phyloP scores from a whole-genome alignment of 1,284 basidiomycete genomes.

The Apiotrichum domesticum region DNA sequence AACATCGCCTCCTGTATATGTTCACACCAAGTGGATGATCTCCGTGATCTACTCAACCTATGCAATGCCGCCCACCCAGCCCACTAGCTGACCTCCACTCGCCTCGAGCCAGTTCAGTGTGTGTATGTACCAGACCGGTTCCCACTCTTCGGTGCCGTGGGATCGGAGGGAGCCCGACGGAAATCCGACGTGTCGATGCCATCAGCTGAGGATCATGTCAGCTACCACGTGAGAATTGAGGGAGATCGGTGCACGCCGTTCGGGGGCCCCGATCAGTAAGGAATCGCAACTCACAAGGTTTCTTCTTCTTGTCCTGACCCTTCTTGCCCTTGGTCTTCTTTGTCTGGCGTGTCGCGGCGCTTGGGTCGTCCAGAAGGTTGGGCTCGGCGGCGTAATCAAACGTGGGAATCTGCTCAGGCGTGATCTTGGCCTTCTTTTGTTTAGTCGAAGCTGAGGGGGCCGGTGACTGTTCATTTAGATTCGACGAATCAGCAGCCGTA shows the following conservation, averaged over 20 bases:
- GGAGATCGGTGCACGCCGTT: background rate
- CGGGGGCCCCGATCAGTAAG: background rate
- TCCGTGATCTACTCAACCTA: no score
- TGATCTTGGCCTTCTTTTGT: constrained; percentile 27
- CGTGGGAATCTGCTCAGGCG: constrained; percentile 46
- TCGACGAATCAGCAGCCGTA: background rate
- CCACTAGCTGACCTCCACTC: no score
- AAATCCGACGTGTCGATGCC: constrained; percentile 39
- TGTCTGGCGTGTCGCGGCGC: constrained; percentile 7
- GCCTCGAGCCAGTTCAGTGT: background rate
- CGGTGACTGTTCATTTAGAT: background rate
- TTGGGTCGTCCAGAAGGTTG: constrained; percentile 64
- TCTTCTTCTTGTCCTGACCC: constrained; percentile 1
- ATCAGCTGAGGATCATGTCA: constrained; percentile 7
- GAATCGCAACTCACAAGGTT: background rate
- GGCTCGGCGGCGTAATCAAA: constrained; percentile 71
- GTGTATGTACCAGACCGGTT: constrained; percentile 36
- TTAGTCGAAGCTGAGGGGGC: constrained; percentile 7
- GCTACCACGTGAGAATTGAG: background rate
- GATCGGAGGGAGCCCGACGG: constrained; percentile 35
- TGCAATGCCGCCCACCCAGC: no score
- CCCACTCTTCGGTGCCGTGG: constrained; percentile 42
- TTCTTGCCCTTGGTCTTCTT: constrained; percentile 36
- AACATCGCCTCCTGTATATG: no score
- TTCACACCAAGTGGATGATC: no score